Percentiles rank a stretch among this genome's conserved stretches.
Conservation (phyloP, 2,329 filamentous ascomycete genomes). For the Penicillium thymicola region DNA sequence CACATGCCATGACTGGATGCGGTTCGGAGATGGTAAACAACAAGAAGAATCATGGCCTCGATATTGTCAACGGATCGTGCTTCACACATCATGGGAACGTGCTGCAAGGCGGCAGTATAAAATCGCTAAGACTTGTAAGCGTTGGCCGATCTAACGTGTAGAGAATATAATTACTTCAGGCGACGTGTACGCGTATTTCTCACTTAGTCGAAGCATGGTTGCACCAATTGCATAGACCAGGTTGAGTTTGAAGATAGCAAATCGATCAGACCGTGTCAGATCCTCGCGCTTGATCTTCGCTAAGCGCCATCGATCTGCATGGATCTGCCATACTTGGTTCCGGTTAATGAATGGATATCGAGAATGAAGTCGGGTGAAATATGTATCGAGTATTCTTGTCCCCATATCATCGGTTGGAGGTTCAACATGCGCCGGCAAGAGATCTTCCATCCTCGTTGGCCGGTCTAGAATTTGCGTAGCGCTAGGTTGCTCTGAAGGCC, state of each 20-base stretch:
- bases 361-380: slow-evolving; percentile 47
- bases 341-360: slow-evolving; percentile 52
- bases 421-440: slow-evolving; percentile 44
- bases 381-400: slow-evolving; percentile 44
- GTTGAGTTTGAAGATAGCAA: slow-evolving; percentile 52
- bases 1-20: slow-evolving; percentile 52
- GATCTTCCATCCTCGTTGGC: slow-evolving; percentile 30
- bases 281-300: slow-evolving; percentile 37
- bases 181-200: slow-evolving; percentile 43
- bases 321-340: slow-evolving; percentile 45
- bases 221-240: slow-evolving; percentile 53
- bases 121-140: slow-evolving; percentile 40
- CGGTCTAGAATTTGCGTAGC: slow-evolving; percentile 25
- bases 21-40: slow-evolving; percentile 52
- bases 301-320: slow-evolving; percentile 41
- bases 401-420: slow-evolving; percentile 49
- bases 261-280: slow-evolving; percentile 38
- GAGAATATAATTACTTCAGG: slow-evolving; percentile 38
- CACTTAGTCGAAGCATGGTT: slow-evolving; percentile 48
- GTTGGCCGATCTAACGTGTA: not conserved
- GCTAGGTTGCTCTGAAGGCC: slow-evolving; percentile 16
- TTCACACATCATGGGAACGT: slow-evolving; percentile 49
- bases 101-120: slow-evolving; percentile 50
- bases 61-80: slow-evolving; percentile 51
- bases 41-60: slow-evolving; percentile 52